These are phyloP conservation scores for Sporisorium exsertum DNA, from an alignment of 1,284 basidiomycete species.

Conservation along the genomic window DNA sequence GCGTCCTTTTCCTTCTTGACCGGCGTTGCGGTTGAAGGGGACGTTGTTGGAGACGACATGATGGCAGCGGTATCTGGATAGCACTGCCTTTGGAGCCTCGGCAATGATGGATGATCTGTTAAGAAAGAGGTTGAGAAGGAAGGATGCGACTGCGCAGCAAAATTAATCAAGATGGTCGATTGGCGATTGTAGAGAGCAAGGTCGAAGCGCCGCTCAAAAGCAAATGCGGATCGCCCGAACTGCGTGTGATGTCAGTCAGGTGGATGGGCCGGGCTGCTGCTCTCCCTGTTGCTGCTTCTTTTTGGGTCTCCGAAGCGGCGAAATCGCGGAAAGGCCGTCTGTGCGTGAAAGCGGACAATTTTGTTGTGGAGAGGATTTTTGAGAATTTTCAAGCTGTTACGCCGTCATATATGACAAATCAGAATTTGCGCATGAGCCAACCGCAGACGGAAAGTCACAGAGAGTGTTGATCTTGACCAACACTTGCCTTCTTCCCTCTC, in stretches of 20 bases:
- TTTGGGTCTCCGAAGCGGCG: slow-evolving; percentile 3
- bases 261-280: slow-evolving; percentile 17
- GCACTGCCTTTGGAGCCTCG: neutral
- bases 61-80: slow-evolving; percentile 2
- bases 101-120: neutral
- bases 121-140: neutral
- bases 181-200: neutral
- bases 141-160: neutral
- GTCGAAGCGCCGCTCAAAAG: neutral
- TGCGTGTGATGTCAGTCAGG: slow-evolving; percentile 11
- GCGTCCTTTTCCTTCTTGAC: slow-evolving; percentile 31
- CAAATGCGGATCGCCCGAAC: neutral
- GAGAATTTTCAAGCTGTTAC: neutral
- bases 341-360: slow-evolving; percentile 31
- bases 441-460: neutral
- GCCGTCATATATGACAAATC: neutral
- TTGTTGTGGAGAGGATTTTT: slow-evolving; percentile 2
- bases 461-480: slow-evolving; percentile 32
- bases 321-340: slow-evolving; percentile 1
- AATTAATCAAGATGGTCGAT: neutral
- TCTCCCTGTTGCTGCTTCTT: neutral
- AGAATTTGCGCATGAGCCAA: slow-evolving; percentile 3
- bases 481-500: neutral
- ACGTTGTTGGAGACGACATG: slow-evolving; percentile 29
- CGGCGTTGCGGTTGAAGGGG: slow-evolving; percentile 22